Evolutionary conservation across 2,329 filamentous ascomycete genomes (phyloP).

Genomic region (Ceratocystiopsis sp.): DNA sequence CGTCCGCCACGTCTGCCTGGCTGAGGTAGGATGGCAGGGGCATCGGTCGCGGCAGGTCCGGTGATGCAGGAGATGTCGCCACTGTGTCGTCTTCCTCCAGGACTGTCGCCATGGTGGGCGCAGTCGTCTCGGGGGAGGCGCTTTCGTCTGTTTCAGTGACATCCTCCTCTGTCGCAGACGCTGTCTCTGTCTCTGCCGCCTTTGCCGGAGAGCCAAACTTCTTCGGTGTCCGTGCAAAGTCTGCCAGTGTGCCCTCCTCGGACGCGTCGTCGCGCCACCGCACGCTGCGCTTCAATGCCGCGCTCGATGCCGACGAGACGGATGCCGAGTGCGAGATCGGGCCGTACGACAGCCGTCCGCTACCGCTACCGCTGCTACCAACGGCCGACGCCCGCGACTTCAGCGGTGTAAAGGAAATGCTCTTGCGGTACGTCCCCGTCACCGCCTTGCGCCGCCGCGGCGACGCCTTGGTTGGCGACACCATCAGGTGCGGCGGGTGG

Average conservation of each 20-base stretch:
- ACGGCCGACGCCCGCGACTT: slow-evolving; percentile 44
- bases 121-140: not conserved
- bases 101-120: slow-evolving; percentile 4
- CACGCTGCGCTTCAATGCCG: slow-evolving; percentile 54
- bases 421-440: slow-evolving; percentile 43
- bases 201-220: slow-evolving; percentile 38
- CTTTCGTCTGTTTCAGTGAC: no score
- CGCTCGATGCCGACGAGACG: no score
- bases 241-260: slow-evolving; percentile 68
- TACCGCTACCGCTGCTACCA: slow-evolving; percentile 1
- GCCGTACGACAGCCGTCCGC: not conserved
- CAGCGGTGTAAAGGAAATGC: slow-evolving; percentile 63
- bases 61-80: slow-evolving; percentile 18
- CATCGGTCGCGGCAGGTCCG: slow-evolving; percentile 21
- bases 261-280: slow-evolving; percentile 82
- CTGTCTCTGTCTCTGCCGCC: not conserved
- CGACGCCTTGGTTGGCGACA: slow-evolving; percentile 57
- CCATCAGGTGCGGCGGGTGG: slow-evolving; percentile 20
- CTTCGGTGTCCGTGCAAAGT: slow-evolving; percentile 82
- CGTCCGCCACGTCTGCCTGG: slow-evolving; percentile 4
- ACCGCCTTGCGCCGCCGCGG: slow-evolving; percentile 58
- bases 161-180: no score
- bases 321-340: no score
- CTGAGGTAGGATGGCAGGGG: slow-evolving; percentile 4
- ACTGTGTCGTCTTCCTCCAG: not conserved